Conservation (phyloP, 2,329 filamentous ascomycete genomes). For the Sordariomycetes sp. region DNA sequence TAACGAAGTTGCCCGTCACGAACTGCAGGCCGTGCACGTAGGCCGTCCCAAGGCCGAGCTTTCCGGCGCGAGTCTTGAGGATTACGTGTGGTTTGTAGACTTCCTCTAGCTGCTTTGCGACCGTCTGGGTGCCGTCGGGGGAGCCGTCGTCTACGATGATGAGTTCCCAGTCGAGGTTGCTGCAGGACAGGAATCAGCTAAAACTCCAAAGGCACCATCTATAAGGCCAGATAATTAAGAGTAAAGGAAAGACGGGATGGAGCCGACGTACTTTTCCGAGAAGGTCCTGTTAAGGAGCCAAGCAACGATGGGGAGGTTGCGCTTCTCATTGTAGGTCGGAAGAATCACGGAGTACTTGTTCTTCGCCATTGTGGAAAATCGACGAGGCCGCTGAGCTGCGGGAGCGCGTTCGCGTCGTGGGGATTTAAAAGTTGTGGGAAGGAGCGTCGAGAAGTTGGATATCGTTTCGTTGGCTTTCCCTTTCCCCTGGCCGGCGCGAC, state of each 20-base stretch:
- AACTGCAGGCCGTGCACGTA: slow-evolving; percentile 93
- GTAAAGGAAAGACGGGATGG: background rate
- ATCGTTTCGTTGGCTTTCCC: background rate
- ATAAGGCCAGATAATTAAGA: background rate
- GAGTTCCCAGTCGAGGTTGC: slow-evolving; percentile 91
- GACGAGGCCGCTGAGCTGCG: background rate
- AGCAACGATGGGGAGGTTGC: slow-evolving; percentile 88
- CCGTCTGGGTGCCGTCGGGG: slow-evolving; percentile 83
- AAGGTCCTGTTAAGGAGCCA: slow-evolving; percentile 93
- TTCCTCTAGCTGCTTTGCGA: slow-evolving; percentile 81
- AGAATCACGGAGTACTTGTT: slow-evolving; percentile 95
- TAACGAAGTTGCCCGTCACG: slow-evolving; percentile 82
- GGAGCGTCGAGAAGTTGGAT: slow-evolving; percentile 15
- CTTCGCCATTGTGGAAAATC: slow-evolving; percentile 28
- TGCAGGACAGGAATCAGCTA: slow-evolving; percentile 19
- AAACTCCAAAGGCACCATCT: no score
- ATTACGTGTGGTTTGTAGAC: slow-evolving; percentile 69
- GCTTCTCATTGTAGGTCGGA: slow-evolving; percentile 96
- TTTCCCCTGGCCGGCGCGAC: background rate
- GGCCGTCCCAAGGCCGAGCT: slow-evolving; percentile 91
- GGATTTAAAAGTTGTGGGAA: slow-evolving; percentile 7
- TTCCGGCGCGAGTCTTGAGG: slow-evolving; percentile 81
- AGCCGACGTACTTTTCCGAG: slow-evolving; percentile 57
- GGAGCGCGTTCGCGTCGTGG: background rate
- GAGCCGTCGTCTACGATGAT: slow-evolving; percentile 98